Evolutionary conservation across 139 green algal species (phyloP), one percentile per base, ranked within the genome.

Genomic region (Volvox reticuliferus): DNA sequence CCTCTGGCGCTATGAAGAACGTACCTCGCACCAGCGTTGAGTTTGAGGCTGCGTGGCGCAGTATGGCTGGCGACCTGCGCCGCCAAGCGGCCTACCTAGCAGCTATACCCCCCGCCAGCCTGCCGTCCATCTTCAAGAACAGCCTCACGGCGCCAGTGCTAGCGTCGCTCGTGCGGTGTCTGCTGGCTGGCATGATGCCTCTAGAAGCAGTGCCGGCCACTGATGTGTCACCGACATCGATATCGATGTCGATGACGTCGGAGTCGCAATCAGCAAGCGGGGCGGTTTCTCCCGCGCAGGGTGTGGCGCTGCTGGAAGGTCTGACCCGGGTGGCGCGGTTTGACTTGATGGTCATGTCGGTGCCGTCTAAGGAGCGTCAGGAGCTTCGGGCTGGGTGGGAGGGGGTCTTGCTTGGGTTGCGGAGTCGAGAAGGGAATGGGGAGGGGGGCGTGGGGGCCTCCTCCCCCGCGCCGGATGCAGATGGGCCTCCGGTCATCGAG

Each of bases 11-110:
- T 16, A 90, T 90, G 30, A 36, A 65, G 0, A 81, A 55, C 21
- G 93, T 65, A 55, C 84, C 90, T 0, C 93, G 93, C 36, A 92
- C 82, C 22, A 94, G 93, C 81, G 90, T 80, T 17, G 96, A 98
- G 33, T 98, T 98, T 91, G 96, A 98, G 77, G 87, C 91, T 19
- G 83, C 90, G 0, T 98, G 96, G 96, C 93, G 94, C 61, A 88
- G 82, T 21, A 79, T 97, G 22, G 93, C 79, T 18, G 94, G 93
- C 21, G 90, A 97, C 61, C 18, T 26, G 17, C 44, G 63, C 35
- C 85, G 62, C n/a, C 95, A 98, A 91, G 91, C 92, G 0, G 81
- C 81, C 20, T 97, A 96, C 91, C 86, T 98, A 13, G 18, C 71
- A 55, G 24, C 93, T 55, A 82, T 98, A 14, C 55, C 88, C 12